Evolutionary conservation across 768 basidiomycete species (phyloP).

Genomic region (Lentinula lateritia): DNA sequence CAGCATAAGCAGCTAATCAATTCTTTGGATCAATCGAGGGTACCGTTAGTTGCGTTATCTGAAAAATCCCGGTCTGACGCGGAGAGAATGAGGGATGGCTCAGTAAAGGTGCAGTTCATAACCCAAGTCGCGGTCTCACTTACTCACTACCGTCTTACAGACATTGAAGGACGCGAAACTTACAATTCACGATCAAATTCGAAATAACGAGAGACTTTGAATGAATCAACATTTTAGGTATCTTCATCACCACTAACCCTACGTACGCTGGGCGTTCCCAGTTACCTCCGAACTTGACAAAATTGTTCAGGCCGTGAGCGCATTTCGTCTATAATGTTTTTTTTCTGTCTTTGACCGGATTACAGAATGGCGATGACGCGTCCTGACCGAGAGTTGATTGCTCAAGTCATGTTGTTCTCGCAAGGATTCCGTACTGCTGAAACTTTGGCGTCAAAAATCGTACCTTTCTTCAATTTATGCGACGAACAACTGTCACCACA

Average conservation of each 20-base stretch:
- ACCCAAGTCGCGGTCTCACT: not conserved
- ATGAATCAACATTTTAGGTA: constrained; percentile 42
- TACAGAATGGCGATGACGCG: constrained; percentile 97
- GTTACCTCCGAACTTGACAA: constrained; percentile 81
- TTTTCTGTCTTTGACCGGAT: constrained; percentile 11
- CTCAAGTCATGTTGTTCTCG: constrained; percentile 99
- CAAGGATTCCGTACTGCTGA: constrained; percentile 99
- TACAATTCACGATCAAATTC: constrained; percentile 34
- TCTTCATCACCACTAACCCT: constrained; percentile 99
- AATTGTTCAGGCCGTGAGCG: constrained; percentile 87
- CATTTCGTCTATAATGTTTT: not conserved
- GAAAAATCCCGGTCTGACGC: constrained; percentile 43
- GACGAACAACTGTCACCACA: constrained; percentile 95
- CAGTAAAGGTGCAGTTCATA: constrained; percentile 43
- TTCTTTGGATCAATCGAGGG: constrained; percentile 32
- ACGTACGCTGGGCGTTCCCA: constrained; percentile 97
- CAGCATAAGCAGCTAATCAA: constrained; percentile 45
- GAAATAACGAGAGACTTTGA: constrained; percentile 30
- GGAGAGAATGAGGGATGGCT: constrained; percentile 51
- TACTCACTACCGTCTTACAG: constrained; percentile 23
- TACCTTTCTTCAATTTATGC: constrained; percentile 99
- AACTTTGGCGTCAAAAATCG: constrained; percentile 92
- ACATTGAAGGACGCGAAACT: constrained; percentile 30
- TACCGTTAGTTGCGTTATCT: constrained; percentile 33
- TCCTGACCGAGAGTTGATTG: constrained; percentile 96